Evolutionary conservation across 108 stramenopile genomes (phyloP).

Genomic region (Schizochytrium sp.): DNA sequence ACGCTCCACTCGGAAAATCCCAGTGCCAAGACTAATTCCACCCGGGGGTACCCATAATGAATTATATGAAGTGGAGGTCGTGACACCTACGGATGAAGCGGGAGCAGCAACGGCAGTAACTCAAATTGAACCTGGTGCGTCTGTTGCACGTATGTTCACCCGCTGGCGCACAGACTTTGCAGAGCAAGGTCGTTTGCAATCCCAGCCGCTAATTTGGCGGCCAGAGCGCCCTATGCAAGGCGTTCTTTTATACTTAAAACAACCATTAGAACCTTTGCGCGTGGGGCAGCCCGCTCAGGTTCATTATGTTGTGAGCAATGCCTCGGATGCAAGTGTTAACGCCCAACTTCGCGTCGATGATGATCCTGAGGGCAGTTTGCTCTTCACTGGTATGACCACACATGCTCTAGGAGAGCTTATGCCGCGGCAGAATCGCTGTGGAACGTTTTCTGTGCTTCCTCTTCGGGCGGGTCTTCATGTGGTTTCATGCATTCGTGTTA

Average conservation of each 20-base stretch:
- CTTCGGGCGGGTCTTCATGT: not conserved
- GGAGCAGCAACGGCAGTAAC: not conserved
- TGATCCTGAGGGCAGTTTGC: not conserved
- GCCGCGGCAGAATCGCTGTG: not conserved
- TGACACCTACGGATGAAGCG: no score
- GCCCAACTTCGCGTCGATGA: conserved; percentile 9
- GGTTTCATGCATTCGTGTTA: not conserved
- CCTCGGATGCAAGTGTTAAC: not conserved
- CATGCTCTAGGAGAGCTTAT: not conserved
- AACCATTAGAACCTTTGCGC: not conserved
- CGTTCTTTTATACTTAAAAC: not conserved
- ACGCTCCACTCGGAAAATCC: not conserved
- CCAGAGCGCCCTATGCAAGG: not conserved
- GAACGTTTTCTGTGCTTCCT: conserved; percentile 18
- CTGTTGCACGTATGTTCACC: conserved; percentile 1
- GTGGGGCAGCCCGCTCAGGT: conserved; percentile 6
- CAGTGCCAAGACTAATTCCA: not conserved
- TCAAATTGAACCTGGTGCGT: not conserved
- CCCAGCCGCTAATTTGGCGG: conserved; percentile 36
- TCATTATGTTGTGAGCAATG: not conserved
- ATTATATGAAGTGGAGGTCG: not conserved
- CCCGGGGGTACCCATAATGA: not conserved
- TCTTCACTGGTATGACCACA: not conserved
- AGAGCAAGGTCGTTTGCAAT: conserved; percentile 42
- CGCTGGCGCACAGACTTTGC: conserved; percentile 58